These are phyloP conservation scores for Collybia sp. DNA, from an alignment of 768 basidiomycete species.

Conservation along the genomic window DNA sequence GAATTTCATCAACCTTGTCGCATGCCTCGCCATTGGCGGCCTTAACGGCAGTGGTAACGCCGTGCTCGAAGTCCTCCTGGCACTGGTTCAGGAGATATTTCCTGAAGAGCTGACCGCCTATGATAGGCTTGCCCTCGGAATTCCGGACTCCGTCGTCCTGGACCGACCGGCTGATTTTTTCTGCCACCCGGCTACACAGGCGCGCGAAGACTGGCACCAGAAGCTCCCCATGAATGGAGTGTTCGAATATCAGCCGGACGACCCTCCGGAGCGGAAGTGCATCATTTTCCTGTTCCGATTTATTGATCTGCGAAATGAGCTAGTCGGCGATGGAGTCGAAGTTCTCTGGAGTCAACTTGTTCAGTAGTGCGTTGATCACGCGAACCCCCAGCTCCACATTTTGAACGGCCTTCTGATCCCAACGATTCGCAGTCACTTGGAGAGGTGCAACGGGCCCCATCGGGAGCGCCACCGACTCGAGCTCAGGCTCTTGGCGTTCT, in stretches of 20 bases:
- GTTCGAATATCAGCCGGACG: conserved; percentile 94
- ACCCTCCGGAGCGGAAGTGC: conserved; percentile 93
- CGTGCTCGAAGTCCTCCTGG: conserved; percentile 97
- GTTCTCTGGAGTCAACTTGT: conserved; percentile 95
- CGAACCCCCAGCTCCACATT: conserved; percentile 72
- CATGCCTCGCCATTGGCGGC: no score
- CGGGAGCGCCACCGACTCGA: conserved; percentile 17
- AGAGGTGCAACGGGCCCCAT: conserved; percentile 77
- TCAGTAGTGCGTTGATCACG: conserved; percentile 87
- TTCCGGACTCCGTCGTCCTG: conserved; percentile 85
- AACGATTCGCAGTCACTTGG: conserved; percentile 73
- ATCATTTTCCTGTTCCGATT: conserved; percentile 86
- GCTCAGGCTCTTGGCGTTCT: conserved; percentile 20
- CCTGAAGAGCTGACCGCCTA: conserved; percentile 92
- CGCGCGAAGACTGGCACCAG: conserved; percentile 98
- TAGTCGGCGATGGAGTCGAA: conserved; percentile 95
- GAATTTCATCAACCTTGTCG: no score
- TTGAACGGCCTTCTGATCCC: conserved; percentile 55
- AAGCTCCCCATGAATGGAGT: conserved; percentile 92
- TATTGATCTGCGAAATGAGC: conserved; percentile 94
- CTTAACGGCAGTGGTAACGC: conserved; percentile 89
- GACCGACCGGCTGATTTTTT: conserved; percentile 82
- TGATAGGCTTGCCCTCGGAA: conserved; percentile 79
- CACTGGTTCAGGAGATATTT: conserved; percentile 96
- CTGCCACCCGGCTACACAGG: conserved; percentile 93